Evolutionary conservation across 805 yeast species (phyloP).

Genomic region (Wickerhamiella dianesei): DNA sequence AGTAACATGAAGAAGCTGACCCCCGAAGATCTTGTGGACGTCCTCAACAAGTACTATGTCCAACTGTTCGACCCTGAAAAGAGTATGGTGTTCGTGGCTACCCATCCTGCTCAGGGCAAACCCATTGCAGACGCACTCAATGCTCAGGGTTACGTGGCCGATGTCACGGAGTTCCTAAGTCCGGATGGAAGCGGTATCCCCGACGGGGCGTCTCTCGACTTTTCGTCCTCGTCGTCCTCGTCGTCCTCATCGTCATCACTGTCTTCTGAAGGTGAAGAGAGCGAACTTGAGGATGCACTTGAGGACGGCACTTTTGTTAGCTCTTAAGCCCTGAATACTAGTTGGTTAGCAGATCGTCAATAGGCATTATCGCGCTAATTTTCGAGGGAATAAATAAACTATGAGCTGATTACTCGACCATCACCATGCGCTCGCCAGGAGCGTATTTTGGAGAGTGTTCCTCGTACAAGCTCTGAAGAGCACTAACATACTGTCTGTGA

Average conservation of each 20-base stretch:
- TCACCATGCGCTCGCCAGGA: conserved; percentile 13
- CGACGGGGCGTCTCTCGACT: no score
- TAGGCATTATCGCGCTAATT: no score
- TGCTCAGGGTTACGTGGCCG: conserved; percentile 45
- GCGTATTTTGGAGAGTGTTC: conserved; percentile 37
- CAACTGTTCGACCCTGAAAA: conserved; percentile 46
- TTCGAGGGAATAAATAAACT: not conserved
- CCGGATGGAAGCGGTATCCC: no score
- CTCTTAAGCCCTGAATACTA: not conserved
- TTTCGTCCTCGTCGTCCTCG: no score
- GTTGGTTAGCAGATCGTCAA: no score
- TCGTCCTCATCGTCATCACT: not conserved
- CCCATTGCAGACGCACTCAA: conserved; percentile 35
- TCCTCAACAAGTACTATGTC: conserved; percentile 44
- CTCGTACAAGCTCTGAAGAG: conserved; percentile 48
- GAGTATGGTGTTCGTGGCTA: conserved; percentile 53
- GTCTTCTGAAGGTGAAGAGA: not conserved
- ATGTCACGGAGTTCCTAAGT: conserved; percentile 38
- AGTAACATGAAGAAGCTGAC: conserved; percentile 37
- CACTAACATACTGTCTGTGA: conserved; percentile 57
- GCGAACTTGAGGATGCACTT: no score
- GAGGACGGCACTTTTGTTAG: not conserved
- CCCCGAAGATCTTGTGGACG: conserved; percentile 33
- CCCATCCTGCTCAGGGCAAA: conserved; percentile 53
- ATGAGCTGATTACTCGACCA: conserved; percentile 9